Conservation (phyloP, 805 yeast species). For the Metschnikowia colocasiae region DNA sequence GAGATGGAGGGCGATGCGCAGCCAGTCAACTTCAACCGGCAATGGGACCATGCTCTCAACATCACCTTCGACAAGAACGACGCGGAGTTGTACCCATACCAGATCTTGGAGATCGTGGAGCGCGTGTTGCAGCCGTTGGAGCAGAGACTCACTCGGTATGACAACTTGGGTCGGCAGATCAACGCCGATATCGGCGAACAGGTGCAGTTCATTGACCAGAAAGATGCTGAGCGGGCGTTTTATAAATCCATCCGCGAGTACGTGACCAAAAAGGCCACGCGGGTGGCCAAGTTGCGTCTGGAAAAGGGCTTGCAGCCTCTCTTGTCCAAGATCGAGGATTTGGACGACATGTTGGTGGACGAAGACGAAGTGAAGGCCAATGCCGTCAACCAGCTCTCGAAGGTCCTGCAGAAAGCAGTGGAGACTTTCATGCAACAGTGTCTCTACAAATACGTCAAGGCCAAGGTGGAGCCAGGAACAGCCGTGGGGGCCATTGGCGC, state of each 20-base stretch:
- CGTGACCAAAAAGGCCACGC: constrained; percentile 51
- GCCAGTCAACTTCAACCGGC: constrained; percentile 89
- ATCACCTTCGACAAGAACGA: constrained; percentile 60
- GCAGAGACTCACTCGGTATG: constrained; percentile 56
- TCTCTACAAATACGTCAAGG: constrained; percentile 75
- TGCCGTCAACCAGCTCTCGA: constrained; percentile 61
- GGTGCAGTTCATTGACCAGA: constrained; percentile 71
- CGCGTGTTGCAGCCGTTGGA: constrained; percentile 60
- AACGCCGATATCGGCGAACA: constrained; percentile 42
- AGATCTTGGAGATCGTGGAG: constrained; percentile 55
- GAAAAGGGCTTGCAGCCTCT: constrained; percentile 47
- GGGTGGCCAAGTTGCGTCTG: constrained; percentile 55
- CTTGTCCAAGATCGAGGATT: constrained; percentile 29
- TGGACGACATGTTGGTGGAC: constrained; percentile 39
- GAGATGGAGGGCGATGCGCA: constrained; percentile 99
- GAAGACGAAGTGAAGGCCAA: constrained; percentile 22
- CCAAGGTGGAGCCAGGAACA: constrained; percentile 97
- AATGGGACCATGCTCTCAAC: constrained; percentile 90
- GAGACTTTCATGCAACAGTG: constrained; percentile 69
- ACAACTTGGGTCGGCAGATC: constrained; percentile 62
- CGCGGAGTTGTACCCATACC: constrained; percentile 62
- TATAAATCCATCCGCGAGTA: constrained; percentile 72
- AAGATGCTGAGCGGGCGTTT: constrained; percentile 84
- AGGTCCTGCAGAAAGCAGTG: constrained; percentile 61
- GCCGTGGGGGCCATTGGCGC: constrained; percentile 99